Base-by-base conservation (phyloP, 2,329 filamentous ascomycete genomes). In the Westerdykella ornata region DNA sequence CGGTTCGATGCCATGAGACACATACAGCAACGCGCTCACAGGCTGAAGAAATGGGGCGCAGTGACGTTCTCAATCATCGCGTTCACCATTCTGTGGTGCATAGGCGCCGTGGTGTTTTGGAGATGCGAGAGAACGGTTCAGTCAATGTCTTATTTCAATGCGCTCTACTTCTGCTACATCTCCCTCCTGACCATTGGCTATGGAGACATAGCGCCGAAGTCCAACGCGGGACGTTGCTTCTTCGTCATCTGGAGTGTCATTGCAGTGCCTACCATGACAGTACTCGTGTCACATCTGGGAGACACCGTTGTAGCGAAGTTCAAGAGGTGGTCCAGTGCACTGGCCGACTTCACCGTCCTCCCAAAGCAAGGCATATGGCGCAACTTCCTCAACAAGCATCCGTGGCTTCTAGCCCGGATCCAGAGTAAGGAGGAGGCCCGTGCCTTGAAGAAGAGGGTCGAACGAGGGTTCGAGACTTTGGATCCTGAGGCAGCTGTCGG, bases 171-270 rank as follows among this genome's bases (percentile, higher is more conserved):
- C 59, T 81, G 82, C 51, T 96, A 92, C 62, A 80, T 88, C 26
- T 83, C 82, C 2, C 76, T 95, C 17, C 73, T 88, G 2, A 95
- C 89, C 0, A 85, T 95, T 29, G 89, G 89, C 1, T 95, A 94
- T 53, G 89, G 89, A 3, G 88, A 94, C 50, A 65, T 83, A 4
- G 80, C 81, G 1, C 88, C 88, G 0, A 71, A 80, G n/a, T 85
- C 82, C 2, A 89, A 88, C 48, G 76, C 81, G 0, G 87, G 85
- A 1, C 82, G 85, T 41, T 80, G 85, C 0, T 94, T 95, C 62
- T 96, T 94, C 55, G 85, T 96, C n/a, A 82, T 95, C 42, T 96
- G 89, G 89, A 86, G 82, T 12, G 64, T 96, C 1, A 75, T 95
- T 18, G 88, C 88, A 0, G 74, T 95, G 3, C 89, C 89, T 0